A percentile compares a stretch with the other conserved stretches of the same genome.
Conservation (phyloP, 148 eudicot genomes). For the Chenopodium suecicum region DNA sequence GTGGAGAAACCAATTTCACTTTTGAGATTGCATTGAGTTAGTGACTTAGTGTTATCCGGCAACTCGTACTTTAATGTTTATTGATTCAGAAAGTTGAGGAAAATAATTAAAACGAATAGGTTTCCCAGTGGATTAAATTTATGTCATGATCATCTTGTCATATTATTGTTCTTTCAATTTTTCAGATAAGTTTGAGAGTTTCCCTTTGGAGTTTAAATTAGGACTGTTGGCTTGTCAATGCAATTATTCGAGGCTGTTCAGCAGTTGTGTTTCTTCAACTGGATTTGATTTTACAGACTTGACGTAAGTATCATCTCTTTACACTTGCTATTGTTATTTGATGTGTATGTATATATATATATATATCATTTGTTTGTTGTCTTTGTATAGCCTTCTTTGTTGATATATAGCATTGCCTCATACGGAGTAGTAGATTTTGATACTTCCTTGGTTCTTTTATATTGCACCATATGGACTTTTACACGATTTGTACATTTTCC, state of each 20-base stretch:
- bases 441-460: too few species aligned
- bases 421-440: too few species aligned
- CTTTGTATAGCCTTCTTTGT: background rate
- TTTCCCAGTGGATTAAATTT: background rate
- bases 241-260: slow-evolving; percentile 38
- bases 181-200: slow-evolving; percentile 33
- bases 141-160: slow-evolving; percentile 7
- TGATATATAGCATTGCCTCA: background rate
- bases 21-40: too few species aligned
- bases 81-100: too few species aligned
- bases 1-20: background rate
- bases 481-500: too few species aligned
- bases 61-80: too few species aligned
- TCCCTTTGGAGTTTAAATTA: slow-evolving; percentile 22
- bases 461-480: too few species aligned
- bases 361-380: background rate
- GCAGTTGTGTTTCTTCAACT: slow-evolving; percentile 38
- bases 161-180: slow-evolving; percentile 7
- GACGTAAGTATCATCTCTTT: slow-evolving; percentile 57
- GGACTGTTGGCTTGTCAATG: slow-evolving; percentile 25
- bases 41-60: too few species aligned
- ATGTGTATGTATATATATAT: background rate
- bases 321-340: background rate
- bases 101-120: too few species aligned
- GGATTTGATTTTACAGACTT: slow-evolving; percentile 84